These are phyloP conservation scores for Hevea brasiliensis DNA, from an alignment of 345 rosid species.

Conservation along the genomic window DNA sequence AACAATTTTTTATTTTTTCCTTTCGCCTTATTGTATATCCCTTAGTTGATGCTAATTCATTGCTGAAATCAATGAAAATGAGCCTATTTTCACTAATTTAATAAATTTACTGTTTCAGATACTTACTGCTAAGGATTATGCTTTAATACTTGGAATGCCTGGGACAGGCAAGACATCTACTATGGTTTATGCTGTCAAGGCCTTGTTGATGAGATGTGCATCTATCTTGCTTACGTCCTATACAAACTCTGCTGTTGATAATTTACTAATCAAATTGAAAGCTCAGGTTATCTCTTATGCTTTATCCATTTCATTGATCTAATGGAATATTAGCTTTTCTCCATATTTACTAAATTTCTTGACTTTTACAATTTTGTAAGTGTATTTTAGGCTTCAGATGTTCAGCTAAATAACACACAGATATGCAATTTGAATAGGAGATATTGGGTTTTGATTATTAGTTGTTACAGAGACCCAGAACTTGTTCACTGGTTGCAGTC, in stretches of 20 bases:
- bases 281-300: slow-evolving; percentile 68
- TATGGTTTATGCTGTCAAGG: slow-evolving; percentile 95
- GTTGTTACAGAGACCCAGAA: neutral
- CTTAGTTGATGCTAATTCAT: neutral
- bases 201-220: slow-evolving; percentile 90
- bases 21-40: neutral
- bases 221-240: slow-evolving; percentile 93
- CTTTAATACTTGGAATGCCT: slow-evolving; percentile 96
- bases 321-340: neutral
- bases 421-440: neutral
- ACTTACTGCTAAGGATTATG: slow-evolving; percentile 90
- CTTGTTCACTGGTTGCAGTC: neutral
- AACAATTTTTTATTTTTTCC: slow-evolving; percentile 14
- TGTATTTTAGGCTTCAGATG: neutral
- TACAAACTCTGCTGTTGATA: slow-evolving; percentile 98
- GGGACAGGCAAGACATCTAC: slow-evolving; percentile 99
- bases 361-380: neutral
- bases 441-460: neutral
- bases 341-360: neutral
- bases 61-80: neutral
- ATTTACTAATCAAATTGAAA: slow-evolving; percentile 89
- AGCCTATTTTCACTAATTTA: slow-evolving; percentile 3
- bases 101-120: slow-evolving; percentile 54
- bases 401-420: neutral
- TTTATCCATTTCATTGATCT: slow-evolving; percentile 18